These are phyloP conservation scores for Eimeria nieschulzi DNA, from an alignment of 169 alveolate genomes.

Conservation along the genomic window DNA sequence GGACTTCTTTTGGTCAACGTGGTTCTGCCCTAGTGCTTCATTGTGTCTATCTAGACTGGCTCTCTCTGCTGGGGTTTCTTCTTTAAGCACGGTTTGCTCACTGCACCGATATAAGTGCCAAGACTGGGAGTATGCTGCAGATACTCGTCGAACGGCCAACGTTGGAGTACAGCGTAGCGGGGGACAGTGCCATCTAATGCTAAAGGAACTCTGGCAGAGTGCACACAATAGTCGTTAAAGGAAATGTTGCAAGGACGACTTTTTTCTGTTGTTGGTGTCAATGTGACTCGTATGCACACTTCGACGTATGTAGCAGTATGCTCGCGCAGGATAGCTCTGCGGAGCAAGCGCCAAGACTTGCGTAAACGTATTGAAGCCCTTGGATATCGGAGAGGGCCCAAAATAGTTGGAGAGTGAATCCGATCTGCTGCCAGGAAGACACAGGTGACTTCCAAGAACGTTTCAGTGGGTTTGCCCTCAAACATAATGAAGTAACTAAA, in stretches of 20 bases:
- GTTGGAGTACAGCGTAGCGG: background rate
- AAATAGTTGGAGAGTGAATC: background rate
- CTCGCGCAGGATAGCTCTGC: background rate
- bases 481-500: slow-evolving; percentile 1
- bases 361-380: background rate
- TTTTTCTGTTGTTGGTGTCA: background rate
- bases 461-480: background rate
- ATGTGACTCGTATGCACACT: background rate
- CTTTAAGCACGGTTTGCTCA: too few relatives aligned
- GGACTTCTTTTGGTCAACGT: too few relatives aligned
- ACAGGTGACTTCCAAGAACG: background rate
- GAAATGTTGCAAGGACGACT: background rate
- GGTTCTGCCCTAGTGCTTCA: too few relatives aligned
- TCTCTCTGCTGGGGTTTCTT: too few relatives aligned
- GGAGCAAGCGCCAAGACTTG: background rate
- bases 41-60: too few relatives aligned
- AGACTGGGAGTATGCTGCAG: background rate
- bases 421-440: background rate
- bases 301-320: background rate
- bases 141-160: background rate
- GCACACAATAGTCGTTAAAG: background rate
- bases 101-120: background rate
- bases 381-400: background rate
- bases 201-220: background rate
- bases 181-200: background rate